Percentiles rank a stretch among this genome's conserved stretches.
These are phyloP conservation scores for Selenicereus undatus DNA, from an alignment of 148 eudicot genomes.

Conservation along the genomic window DNA sequence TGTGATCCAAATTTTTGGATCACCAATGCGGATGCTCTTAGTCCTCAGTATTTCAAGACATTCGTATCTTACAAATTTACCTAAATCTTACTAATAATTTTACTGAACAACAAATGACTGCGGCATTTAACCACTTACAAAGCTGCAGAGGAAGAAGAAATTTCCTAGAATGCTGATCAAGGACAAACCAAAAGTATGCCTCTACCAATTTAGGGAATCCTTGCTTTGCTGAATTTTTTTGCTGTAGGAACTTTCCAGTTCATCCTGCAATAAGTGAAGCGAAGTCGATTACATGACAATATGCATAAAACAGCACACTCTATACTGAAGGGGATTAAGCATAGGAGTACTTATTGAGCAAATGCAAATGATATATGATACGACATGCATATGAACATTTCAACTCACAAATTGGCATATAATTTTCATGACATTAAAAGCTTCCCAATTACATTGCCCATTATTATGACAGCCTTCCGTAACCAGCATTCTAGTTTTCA, in stretches of 20 bases:
- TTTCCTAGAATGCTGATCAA: slow-evolving; percentile 1
- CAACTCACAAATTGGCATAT: too few relatives aligned
- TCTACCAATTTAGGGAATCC: slow-evolving; percentile 55
- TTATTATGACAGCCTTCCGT: neutral
- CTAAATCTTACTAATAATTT: neutral
- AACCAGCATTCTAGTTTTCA: neutral
- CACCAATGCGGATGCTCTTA: neutral
- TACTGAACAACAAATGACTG: slow-evolving; percentile 5
- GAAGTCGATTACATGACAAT: neutral
- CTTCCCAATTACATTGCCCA: neutral
- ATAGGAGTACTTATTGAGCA: neutral
- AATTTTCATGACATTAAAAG: neutral
- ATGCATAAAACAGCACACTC: neutral
- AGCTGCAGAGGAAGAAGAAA: neutral
- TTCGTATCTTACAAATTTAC: neutral
- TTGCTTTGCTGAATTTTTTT: slow-evolving; percentile 54
- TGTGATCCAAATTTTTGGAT: too few relatives aligned
- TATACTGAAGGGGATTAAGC: neutral
- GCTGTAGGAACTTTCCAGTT: slow-evolving; percentile 51
- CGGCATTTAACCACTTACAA: slow-evolving; percentile 5
- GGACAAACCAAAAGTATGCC: slow-evolving; percentile 1
- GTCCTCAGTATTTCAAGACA: slow-evolving; percentile 4
- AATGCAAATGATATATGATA: neutral
- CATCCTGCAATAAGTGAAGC: slow-evolving; percentile 45
- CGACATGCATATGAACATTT: neutral